These are phyloP conservation scores for Pyracantha coccinea DNA, from an alignment of 331 rosid species.

Conservation along the genomic window DNA sequence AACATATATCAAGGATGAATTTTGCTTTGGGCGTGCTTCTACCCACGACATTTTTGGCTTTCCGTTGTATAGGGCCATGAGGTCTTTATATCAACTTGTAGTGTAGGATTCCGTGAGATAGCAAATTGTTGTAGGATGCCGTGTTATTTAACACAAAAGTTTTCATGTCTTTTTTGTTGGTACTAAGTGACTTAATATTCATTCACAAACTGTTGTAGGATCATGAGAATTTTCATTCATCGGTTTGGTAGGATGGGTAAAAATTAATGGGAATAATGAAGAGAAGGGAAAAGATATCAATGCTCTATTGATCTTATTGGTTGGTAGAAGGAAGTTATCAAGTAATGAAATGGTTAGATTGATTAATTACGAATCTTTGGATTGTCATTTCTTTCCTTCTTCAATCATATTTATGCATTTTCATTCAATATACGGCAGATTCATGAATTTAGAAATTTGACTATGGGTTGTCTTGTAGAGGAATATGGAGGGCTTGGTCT, in stretches of 20 bases:
- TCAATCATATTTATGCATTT: background rate
- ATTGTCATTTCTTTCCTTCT: background rate
- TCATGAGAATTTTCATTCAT: background rate
- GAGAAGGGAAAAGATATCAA: background rate
- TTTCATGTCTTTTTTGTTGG: background rate
- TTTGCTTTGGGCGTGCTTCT: too few species aligned
- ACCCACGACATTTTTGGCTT: background rate
- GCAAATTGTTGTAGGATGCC: background rate
- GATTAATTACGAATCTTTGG: background rate
- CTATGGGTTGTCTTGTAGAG: constrained; percentile 48
- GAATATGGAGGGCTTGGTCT: constrained; percentile 99
- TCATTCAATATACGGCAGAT: background rate
- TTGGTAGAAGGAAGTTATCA: background rate
- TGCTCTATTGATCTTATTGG: background rate
- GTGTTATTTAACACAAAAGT: background rate
- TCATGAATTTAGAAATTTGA: constrained; percentile 15
- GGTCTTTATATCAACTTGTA: background rate
- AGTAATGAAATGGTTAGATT: background rate
- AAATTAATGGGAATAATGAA: background rate
- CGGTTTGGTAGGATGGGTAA: background rate
- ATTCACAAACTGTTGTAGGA: background rate
- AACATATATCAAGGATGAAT: background rate
- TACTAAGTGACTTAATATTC: background rate
- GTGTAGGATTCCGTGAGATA: background rate
- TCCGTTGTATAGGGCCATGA: background rate